These are phyloP conservation scores for Ceriops decandra DNA, from an alignment of 345 rosid species.

Conservation along the genomic window DNA sequence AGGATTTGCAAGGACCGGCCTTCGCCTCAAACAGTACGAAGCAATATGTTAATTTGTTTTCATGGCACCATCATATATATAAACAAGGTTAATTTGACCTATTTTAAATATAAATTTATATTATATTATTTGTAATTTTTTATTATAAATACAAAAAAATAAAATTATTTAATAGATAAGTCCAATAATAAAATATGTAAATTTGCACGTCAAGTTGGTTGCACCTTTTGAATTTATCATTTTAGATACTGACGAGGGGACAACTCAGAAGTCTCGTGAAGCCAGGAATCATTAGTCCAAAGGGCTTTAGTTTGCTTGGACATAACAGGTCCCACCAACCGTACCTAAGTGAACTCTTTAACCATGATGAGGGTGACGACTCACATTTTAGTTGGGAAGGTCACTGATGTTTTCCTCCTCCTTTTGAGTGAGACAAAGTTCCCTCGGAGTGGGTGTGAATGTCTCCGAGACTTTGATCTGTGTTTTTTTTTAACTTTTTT, in stretches of 20 bases:
- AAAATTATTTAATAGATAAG: too few species aligned
- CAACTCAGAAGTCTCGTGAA: slow-evolving; percentile 17
- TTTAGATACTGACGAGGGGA: not conserved
- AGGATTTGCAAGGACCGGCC: not conserved
- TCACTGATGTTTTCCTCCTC: slow-evolving; percentile 22
- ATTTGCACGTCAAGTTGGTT: too few species aligned
- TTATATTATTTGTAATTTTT: too few species aligned
- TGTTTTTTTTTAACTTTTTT: not conserved
- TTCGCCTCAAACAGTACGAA: too few species aligned
- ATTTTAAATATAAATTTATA: too few species aligned
- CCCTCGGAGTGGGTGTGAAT: slow-evolving; percentile 25
- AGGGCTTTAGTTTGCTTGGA: slow-evolving; percentile 18
- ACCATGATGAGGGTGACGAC: slow-evolving; percentile 27
- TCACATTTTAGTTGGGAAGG: slow-evolving; percentile 27
- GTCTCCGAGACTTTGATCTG: slow-evolving; percentile 23
- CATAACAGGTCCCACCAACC: slow-evolving; percentile 29
- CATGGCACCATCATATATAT: too few species aligned
- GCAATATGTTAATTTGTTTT: too few species aligned
- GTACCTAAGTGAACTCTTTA: slow-evolving; percentile 14
- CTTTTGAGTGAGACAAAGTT: slow-evolving; percentile 25
- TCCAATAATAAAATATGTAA: too few species aligned
- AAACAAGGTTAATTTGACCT: too few species aligned
- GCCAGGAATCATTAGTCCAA: slow-evolving; percentile 20
- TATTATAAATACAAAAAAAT: too few species aligned
- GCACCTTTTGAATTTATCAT: too few species aligned